Base-by-base conservation (phyloP, 2,329 filamentous ascomycete genomes). In the Colletotrichum siamense region DNA sequence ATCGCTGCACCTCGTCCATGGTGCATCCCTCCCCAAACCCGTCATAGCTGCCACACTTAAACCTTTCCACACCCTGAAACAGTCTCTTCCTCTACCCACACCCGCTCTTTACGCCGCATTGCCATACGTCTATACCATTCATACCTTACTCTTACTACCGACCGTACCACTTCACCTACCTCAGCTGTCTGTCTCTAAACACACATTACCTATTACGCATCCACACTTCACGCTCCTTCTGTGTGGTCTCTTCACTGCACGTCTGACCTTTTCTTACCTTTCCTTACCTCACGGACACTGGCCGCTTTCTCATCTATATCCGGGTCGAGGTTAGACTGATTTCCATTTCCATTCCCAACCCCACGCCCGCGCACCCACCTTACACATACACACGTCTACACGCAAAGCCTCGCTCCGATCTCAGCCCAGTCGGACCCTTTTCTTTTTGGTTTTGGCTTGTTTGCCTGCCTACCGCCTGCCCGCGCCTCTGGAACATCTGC, bases 1-100 rank as follows among this genome's bases (percentile, higher is more conserved):
- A 71, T 34, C 55, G 67, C 55, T 73, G 71, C 55, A 34, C 62
- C 36, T 75, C 30, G 16, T 68, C 28, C 69, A 69, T 68, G 73
- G 73, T 68, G 26, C 64, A 73, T 69, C 69, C 73, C 64, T 73
- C 44, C 34, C 28, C 63, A 32, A 73, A 57, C 69, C 55, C 64
- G 64, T 73, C 73, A 76, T 73, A 73, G 69, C 73, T 76, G 44
- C 64, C 64, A 71, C 64, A 73, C 64, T 69, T 73, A 64, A 67
- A 76, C 57, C 55, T 69, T 73, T 76, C 32, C 24, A 59, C 52
- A 73, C 57, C 30, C 73, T 76, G 73, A 76, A 73, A 76, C 73
- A 64, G 63, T 22, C 57, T 66, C 69, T 52, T 4, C 39, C 32
- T 73, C 26, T 44, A 73, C 24, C 66, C 57, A 71, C 68, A 61